Evolutionary conservation across 2,329 filamentous ascomycete species (phyloP).

Genomic region (Madurella mycetomatis): DNA sequence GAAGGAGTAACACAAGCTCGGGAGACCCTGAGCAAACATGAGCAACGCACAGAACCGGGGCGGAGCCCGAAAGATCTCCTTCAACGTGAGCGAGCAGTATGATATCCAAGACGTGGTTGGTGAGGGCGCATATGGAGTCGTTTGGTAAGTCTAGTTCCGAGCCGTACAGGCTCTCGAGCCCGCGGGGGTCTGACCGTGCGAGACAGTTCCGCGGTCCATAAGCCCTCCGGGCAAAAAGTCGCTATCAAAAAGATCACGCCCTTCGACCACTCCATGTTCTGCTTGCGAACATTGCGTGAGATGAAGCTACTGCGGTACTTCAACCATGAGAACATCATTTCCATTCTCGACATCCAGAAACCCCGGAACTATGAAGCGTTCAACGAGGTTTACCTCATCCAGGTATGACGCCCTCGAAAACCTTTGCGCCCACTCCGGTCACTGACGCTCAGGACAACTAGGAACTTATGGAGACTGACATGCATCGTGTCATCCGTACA

Average conservation of each 20-base stretch:
- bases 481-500: conserved; percentile 97
- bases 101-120: conserved; percentile 99
- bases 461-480: conserved; percentile 99
- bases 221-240: conserved; percentile 96
- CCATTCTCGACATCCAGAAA: conserved; percentile 98
- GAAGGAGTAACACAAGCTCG: not conserved
- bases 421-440: not conserved
- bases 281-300: conserved; percentile 89
- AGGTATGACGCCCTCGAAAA: conserved; percentile 52
- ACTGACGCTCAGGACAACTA: conserved; percentile 35
- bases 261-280: conserved; percentile 99
- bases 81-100: conserved; percentile 99
- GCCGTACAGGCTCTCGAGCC: not conserved
- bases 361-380: conserved; percentile 93
- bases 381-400: conserved; percentile 96
- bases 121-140: conserved; percentile 96
- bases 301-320: conserved; percentile 99
- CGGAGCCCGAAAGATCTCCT: conserved; percentile 89
- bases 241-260: conserved; percentile 99
- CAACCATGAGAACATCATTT: conserved; percentile 99
- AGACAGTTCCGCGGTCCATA: conserved; percentile 86
- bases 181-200: conserved; percentile 3
- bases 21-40: conserved; percentile 37
- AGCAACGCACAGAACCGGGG: conserved; percentile 56
- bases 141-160: conserved; percentile 66